phyloP scores from a whole-genome alignment of 1,284 basidiomycete species.

The Pseudozyma sp. region DNA sequence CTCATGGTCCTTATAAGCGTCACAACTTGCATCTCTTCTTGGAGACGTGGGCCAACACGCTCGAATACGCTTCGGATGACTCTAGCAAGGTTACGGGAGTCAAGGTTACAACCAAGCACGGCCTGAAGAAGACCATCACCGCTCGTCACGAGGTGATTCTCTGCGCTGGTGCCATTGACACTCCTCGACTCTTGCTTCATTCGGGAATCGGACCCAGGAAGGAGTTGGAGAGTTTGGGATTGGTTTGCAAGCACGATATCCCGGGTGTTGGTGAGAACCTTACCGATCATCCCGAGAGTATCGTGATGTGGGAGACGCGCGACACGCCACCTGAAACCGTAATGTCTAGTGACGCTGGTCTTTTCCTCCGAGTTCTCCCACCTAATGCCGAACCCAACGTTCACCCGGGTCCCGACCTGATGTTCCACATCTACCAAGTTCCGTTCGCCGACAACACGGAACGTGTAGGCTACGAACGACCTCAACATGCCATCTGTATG shows the following conservation, averaged over 20 bases:
- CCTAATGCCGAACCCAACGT: conserved; percentile 53
- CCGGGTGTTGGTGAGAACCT: conserved; percentile 74
- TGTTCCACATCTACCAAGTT: conserved; percentile 69
- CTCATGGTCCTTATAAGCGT: conserved; percentile 61
- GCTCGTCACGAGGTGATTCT: conserved; percentile 66
- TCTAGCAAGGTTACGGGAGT: conserved; percentile 56
- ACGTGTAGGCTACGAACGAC: conserved; percentile 66
- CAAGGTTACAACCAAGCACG: conserved; percentile 57
- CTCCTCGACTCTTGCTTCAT: conserved; percentile 73
- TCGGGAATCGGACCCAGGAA: conserved; percentile 72
- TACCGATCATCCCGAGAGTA: conserved; percentile 72
- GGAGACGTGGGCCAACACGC: conserved; percentile 67
- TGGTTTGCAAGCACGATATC: conserved; percentile 71
- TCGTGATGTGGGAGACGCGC: conserved; percentile 68
- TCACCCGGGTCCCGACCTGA: conserved; percentile 67
- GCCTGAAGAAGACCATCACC: conserved; percentile 57
- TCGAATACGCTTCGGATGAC: conserved; percentile 54
- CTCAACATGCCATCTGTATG: conserved; percentile 70
- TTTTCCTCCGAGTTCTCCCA: conserved; percentile 66
- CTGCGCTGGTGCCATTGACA: conserved; percentile 70
- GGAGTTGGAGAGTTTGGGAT: conserved; percentile 70
- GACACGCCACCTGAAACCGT: conserved; percentile 68
- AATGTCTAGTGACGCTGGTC: conserved; percentile 69
- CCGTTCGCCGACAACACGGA: conserved; percentile 67
- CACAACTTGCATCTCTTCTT: conserved; percentile 69